Evolutionary conservation across 2,329 filamentous ascomycete genomes (phyloP), one percentile per base, ranked within the genome.

Genomic region (Ophiostoma ulmi): DNA sequence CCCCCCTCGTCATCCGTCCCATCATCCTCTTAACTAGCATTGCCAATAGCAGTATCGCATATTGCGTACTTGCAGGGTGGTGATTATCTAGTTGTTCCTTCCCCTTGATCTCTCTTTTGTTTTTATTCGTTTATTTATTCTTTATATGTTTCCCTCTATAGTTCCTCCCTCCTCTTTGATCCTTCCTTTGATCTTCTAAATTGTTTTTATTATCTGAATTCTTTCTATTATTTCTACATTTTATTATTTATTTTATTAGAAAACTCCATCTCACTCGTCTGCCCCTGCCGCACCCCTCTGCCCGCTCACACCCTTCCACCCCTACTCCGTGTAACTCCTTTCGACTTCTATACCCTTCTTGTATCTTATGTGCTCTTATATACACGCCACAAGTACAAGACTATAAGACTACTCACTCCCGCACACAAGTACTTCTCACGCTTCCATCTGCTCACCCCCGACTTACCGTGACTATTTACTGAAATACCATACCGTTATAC

Each of bases 201-300:
- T 77, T 76, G 80, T 84, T 81, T 83, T 79, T 80, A 78, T 80
- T 80, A 82, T 80, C 80, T 79, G 79, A 1, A 7, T 48, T 48
- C 17, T 79, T 82, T 80, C 83, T 79, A 78, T 78, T 79, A 79
- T 79, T 78, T 26, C 10, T 22, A 11, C 17, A 20, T 17, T 58
- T 26, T 48, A 5, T 48, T 48, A 20, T n/a, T 48, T 48, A 7
- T 5, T 20, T 8, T 39, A 39, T 11, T 39, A 13, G 5, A 35
- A 22, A 31, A 26, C 41, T n/a, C 48, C 20, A 55, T 55, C 20
- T 20, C 35, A 22, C 65, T 35, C 65, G n/a, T 68, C 36, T 68
- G 48, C 58, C 65, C 48, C 66, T 39, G 55, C 35, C 20, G 22
- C 39, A 58, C 58, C 58, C 22, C 58, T 63, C 58, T 63, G 52